Evolutionary conservation across 345 rosid genomes (phyloP).

Genomic region (Hibiscus tridactylites): DNA sequence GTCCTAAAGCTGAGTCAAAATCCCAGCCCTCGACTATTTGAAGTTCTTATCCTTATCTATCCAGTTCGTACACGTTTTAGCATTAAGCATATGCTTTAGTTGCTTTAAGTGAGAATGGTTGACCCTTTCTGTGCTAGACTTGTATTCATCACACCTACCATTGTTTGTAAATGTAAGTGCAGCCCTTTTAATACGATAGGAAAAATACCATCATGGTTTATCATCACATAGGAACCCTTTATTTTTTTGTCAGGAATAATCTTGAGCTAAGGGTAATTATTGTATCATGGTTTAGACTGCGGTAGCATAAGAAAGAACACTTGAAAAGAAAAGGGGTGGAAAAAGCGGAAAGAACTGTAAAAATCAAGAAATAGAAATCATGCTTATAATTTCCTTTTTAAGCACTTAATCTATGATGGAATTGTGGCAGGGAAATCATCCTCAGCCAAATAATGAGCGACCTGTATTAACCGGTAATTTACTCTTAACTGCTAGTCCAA

Average conservation of each 20-base stretch:
- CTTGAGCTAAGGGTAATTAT: neutral
- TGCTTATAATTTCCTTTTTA: neutral
- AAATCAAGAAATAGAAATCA: neutral
- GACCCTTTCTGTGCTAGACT: neutral
- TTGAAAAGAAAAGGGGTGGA: neutral
- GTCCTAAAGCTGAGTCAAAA: neutral
- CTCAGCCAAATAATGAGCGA: constrained; percentile 20
- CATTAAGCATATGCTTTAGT: neutral
- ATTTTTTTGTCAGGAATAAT: neutral
- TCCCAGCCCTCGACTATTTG: neutral
- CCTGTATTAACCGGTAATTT: constrained; percentile 15
- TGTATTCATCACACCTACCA: neutral
- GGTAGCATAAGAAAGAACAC: neutral
- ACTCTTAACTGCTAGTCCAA: neutral
- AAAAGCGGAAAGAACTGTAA: neutral
- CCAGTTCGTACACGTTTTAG: neutral
- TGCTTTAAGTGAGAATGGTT: neutral
- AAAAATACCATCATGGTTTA: neutral
- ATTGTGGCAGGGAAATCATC: constrained; percentile 26
- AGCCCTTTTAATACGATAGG: neutral
- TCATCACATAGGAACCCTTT: neutral
- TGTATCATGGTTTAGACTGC: neutral
- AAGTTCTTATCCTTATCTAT: neutral
- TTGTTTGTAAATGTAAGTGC: neutral
- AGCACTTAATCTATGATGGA: constrained; percentile 9